These are phyloP conservation scores for Tylopilus rubrobrunneus DNA, from an alignment of 768 basidiomycete species.

Conservation along the genomic window DNA sequence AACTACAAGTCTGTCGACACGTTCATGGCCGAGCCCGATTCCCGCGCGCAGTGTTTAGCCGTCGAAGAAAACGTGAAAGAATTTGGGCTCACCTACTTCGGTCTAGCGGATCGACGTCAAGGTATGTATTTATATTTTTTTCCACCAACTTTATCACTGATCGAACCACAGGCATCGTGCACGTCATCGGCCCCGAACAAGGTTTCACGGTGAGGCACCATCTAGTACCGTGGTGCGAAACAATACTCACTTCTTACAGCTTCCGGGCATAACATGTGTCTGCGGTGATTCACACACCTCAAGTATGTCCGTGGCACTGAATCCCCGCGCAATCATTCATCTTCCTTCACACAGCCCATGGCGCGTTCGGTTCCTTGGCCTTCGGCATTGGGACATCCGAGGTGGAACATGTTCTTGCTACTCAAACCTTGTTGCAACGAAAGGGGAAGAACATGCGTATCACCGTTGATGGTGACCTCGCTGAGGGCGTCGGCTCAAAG, in stretches of 20 bases:
- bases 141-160: slow-evolving; percentile 14
- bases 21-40: slow-evolving; percentile 83
- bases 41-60: slow-evolving; percentile 76
- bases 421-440: slow-evolving; percentile 82
- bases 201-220: slow-evolving; percentile 70
- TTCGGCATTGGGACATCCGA: slow-evolving; percentile 94
- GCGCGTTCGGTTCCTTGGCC: slow-evolving; percentile 88
- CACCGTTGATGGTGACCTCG: slow-evolving; percentile 76
- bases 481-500: slow-evolving; percentile 82
- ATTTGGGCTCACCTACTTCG: slow-evolving; percentile 90
- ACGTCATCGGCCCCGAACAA: slow-evolving; percentile 91
- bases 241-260: slow-evolving; percentile 33
- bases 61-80: slow-evolving; percentile 89
- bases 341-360: slow-evolving; percentile 55
- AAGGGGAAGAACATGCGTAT: slow-evolving; percentile 94
- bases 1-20: slow-evolving; percentile 64
- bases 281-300: slow-evolving; percentile 95
- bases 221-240: not conserved
- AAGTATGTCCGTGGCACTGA: slow-evolving; percentile 45
- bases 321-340: slow-evolving; percentile 1
- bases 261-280: slow-evolving; percentile 78
- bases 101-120: slow-evolving; percentile 85
- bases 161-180: slow-evolving; percentile 61
- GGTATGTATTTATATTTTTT: slow-evolving; percentile 39
- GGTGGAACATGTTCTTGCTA: slow-evolving; percentile 92